Conservation (phyloP, 2,329 filamentous ascomycete species). For the Fusarium sp. region DNA sequence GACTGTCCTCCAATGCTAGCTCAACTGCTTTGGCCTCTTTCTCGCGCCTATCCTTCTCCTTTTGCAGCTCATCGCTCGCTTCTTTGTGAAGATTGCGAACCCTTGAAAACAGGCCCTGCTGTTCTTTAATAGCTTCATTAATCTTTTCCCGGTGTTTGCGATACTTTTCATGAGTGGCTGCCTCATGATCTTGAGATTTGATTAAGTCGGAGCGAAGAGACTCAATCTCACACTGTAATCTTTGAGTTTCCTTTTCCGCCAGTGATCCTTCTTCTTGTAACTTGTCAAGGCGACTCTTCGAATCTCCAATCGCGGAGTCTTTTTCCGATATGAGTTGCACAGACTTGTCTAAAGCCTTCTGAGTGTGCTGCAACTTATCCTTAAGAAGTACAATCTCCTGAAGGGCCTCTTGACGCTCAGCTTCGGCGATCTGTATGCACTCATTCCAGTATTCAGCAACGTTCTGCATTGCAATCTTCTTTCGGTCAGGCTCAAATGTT, state of each 20-base stretch:
- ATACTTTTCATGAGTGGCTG: conserved; percentile 47
- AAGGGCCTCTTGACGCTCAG: conserved; percentile 41
- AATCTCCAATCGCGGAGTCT: conserved; percentile 37
- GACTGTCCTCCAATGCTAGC: conserved; percentile 41
- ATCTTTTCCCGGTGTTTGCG: conserved; percentile 50
- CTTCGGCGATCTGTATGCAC: conserved; percentile 44
- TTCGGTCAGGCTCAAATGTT: conserved; percentile 36
- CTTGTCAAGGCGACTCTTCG: conserved; percentile 37
- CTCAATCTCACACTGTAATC: conserved; percentile 42
- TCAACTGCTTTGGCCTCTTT: conserved; percentile 39
- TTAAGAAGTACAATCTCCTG: conserved; percentile 43
- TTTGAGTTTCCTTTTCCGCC: conserved; percentile 37
- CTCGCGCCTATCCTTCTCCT: conserved; percentile 42
- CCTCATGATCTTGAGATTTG: conserved; percentile 33
- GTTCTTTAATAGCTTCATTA: conserved; percentile 58
- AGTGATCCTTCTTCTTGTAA: conserved; percentile 40
- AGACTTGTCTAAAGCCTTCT: conserved; percentile 32
- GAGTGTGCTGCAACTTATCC: conserved; percentile 29
- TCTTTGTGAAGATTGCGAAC: conserved; percentile 48
- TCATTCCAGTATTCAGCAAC: conserved; percentile 49
- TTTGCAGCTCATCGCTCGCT: conserved; percentile 47
- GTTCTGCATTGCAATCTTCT: conserved; percentile 45
- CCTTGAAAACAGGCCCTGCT: conserved; percentile 54
- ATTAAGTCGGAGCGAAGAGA: conserved; percentile 41
- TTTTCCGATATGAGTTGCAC: conserved; percentile 29